Conservation (phyloP, 768 basidiomycete genomes). For the Jaapia argillacea region DNA sequence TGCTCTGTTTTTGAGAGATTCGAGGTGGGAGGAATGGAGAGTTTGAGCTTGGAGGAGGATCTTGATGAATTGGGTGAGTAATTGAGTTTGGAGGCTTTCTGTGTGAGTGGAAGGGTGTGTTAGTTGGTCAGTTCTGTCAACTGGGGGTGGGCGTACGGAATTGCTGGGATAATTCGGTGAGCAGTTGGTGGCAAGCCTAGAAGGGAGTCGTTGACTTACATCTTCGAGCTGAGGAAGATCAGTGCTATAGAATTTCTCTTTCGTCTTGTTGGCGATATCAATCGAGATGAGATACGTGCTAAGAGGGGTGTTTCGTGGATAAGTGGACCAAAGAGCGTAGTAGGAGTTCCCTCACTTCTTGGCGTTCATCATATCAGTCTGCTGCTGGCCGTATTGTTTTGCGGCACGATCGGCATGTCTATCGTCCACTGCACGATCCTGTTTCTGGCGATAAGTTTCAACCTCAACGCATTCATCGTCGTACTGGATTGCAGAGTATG, state of each 20-base stretch:
- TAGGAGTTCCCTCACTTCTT: conserved; percentile 50
- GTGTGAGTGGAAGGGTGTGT: conserved; percentile 24
- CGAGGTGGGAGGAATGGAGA: conserved; percentile 49
- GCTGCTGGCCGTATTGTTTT: conserved; percentile 69
- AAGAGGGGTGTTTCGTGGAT: no score
- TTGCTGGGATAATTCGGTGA: conserved; percentile 34
- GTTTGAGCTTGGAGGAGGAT: conserved; percentile 51
- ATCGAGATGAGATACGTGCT: conserved; percentile 68
- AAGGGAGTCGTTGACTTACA: conserved; percentile 32
- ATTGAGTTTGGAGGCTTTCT: conserved; percentile 54
- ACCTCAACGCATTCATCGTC: conserved; percentile 71
- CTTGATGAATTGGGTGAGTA: conserved; percentile 43
- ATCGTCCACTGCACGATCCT: conserved; percentile 66
- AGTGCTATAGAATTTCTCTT: conserved; percentile 60
- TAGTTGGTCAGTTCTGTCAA: no score
- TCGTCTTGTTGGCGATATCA: conserved; percentile 56
- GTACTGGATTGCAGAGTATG: conserved; percentile 37
- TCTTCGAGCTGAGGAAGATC: conserved; percentile 65
- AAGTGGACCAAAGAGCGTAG: background rate
- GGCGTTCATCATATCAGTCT: conserved; percentile 65
- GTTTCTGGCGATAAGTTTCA: conserved; percentile 68
- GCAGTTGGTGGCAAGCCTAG: conserved; percentile 2
- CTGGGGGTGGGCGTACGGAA: conserved; percentile 43
- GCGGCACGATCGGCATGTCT: conserved; percentile 65
- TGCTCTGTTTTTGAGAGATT: conserved; percentile 43